Evolutionary conservation across 768 basidiomycete genomes (phyloP).

Genomic region (Tremella yokohamensis): DNA sequence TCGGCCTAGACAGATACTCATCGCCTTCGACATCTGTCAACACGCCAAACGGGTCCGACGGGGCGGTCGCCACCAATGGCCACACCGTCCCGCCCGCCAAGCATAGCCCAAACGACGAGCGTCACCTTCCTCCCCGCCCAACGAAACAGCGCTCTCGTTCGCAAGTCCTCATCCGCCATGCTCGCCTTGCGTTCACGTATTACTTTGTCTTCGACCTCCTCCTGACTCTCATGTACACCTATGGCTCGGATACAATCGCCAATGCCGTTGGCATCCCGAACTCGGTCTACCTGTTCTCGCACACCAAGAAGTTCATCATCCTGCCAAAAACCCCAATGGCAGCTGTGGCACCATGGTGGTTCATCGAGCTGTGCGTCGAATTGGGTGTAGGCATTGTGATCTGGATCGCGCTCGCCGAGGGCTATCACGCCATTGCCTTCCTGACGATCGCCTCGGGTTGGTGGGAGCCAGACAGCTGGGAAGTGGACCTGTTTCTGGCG

Average conservation of each 20-base stretch:
- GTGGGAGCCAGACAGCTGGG: slow-evolving; percentile 41
- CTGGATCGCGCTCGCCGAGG: slow-evolving; percentile 23
- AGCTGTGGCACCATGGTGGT: slow-evolving; percentile 10
- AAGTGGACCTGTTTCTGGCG: slow-evolving; percentile 36
- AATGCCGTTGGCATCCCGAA: slow-evolving; percentile 10
- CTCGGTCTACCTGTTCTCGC: slow-evolving; percentile 26
- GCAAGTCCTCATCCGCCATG: slow-evolving; percentile 26
- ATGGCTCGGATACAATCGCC: slow-evolving; percentile 24
- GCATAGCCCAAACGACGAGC: not conserved
- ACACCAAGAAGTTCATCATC: slow-evolving; percentile 17
- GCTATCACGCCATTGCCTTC: slow-evolving; percentile 27
- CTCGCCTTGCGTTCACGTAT: slow-evolving; percentile 14
- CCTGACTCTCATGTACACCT: slow-evolving; percentile 22
- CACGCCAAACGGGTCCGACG: slow-evolving; percentile 1
- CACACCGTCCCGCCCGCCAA: not conserved
- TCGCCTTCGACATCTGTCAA: slow-evolving; percentile 6
- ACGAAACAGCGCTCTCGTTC: slow-evolving; percentile 16
- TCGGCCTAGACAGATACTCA: slow-evolving; percentile 13
- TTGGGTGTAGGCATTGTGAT: slow-evolving; percentile 21
- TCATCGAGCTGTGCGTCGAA: slow-evolving; percentile 17
- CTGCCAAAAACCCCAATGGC: slow-evolving; percentile 11
- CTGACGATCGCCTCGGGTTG: slow-evolving; percentile 23
- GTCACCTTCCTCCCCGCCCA: not conserved
- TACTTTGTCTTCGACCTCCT: slow-evolving; percentile 32
- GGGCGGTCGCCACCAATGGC: not conserved